phyloP scores from a whole-genome alignment of 2,329 filamentous ascomycete genomes.

The Neopestalotiopsis clavispora region DNA sequence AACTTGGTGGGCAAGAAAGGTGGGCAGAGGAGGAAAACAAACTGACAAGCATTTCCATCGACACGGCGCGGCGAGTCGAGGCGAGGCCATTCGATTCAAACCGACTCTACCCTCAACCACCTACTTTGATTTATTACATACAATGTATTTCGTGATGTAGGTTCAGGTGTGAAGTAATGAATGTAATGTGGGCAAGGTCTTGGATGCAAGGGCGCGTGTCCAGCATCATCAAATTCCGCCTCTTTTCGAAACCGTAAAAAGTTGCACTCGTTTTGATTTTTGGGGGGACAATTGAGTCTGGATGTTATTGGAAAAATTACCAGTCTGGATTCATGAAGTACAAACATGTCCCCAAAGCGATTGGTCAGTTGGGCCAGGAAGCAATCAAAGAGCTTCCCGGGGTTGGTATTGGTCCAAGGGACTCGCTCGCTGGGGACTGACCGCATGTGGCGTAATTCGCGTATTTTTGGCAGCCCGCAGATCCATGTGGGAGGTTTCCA shows the following conservation, averaged over 20 bases:
- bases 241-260: not conserved
- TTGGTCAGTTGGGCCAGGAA: slow-evolving; percentile 3
- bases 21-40: not conserved
- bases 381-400: slow-evolving; percentile 1
- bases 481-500: not conserved
- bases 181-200: not conserved
- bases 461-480: slow-evolving; percentile 13
- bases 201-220: slow-evolving; percentile 8
- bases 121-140: no score
- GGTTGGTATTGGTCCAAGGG: not conserved
- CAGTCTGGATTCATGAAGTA: not conserved
- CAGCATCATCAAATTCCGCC: not conserved
- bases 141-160: not conserved
- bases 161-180: not conserved
- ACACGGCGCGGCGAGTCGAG: no score
- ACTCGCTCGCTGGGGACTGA: slow-evolving; percentile 9
- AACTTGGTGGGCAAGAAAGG: not conserved
- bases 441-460: slow-evolving; percentile 4
- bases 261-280: not conserved
- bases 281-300: not conserved
- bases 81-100: no score
- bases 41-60: not conserved
- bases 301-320: not conserved
- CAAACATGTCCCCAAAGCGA: not conserved
- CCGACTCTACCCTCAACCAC: no score